phyloP scores from a whole-genome alignment of 148 eudicot genomes.

The Tetragonia tetragonoides region DNA sequence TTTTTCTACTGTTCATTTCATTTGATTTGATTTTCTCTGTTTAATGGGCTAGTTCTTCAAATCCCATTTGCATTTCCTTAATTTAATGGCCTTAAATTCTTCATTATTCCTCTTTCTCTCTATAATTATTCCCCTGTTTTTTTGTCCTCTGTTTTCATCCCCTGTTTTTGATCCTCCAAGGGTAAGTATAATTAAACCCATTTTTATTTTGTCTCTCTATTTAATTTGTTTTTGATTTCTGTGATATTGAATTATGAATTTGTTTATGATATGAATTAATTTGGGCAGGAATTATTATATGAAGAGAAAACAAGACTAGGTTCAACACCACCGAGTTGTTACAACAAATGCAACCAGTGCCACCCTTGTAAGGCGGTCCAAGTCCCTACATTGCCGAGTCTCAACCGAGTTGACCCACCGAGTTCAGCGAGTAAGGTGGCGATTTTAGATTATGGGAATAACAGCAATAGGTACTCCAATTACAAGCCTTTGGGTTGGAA shows the following conservation, averaged over 20 bases:
- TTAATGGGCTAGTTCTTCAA: constrained; percentile 17
- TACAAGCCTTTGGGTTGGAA: constrained; percentile 98
- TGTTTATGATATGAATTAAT: not conserved
- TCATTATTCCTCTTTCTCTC: not conserved
- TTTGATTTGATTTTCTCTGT: not conserved
- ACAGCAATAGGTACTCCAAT: constrained; percentile 63
- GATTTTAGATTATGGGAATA: constrained; percentile 15
- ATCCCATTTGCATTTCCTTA: not conserved
- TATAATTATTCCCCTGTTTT: constrained; percentile 22
- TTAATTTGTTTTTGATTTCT: not conserved
- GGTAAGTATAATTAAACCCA: constrained; percentile 27
- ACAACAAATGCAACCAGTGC: constrained; percentile 92
- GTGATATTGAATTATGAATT: not conserved
- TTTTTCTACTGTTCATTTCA: not conserved
- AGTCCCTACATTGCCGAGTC: constrained; percentile 62
- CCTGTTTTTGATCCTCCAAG: constrained; percentile 37
- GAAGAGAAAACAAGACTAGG: constrained; percentile 84
- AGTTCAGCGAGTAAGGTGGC: constrained; percentile 1
- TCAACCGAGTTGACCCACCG: constrained; percentile 27
- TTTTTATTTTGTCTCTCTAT: not conserved
- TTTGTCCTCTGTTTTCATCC: constrained; percentile 30
- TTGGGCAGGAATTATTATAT: constrained; percentile 40
- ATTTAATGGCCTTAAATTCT: constrained; percentile 25
- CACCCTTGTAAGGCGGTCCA: constrained; percentile 92
- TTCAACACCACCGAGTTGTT: constrained; percentile 90